A percentile compares a stretch with the other conserved stretches of the same genome.
Evolutionary conservation across 2,329 filamentous ascomycete genomes (phyloP).

Genomic region (Anthostomella pinea): DNA sequence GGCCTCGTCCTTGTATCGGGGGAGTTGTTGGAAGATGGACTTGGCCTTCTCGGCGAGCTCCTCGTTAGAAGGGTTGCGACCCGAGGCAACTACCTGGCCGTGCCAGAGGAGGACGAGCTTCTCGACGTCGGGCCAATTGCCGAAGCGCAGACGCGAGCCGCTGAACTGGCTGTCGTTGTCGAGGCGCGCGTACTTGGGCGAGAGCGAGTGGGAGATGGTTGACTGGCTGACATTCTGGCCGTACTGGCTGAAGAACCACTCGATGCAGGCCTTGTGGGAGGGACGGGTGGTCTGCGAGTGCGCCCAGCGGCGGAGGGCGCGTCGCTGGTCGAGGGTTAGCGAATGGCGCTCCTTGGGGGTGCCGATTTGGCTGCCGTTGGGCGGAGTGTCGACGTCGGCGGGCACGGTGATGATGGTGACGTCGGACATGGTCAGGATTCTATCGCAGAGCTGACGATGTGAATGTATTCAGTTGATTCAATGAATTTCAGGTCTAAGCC

Average conservation of each 20-base stretch:
- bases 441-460: too few species aligned
- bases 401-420: slow-evolving; percentile 20
- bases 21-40: slow-evolving; percentile 54
- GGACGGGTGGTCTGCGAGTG: slow-evolving; percentile 54
- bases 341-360: slow-evolving; percentile 53
- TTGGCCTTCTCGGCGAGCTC: slow-evolving; percentile 62
- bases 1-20: slow-evolving; percentile 58
- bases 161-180: slow-evolving; percentile 60
- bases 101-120: slow-evolving; percentile 76
- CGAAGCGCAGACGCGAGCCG: slow-evolving; percentile 60
- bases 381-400: slow-evolving; percentile 17
- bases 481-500: slow-evolving; percentile 31
- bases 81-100: slow-evolving; percentile 45
- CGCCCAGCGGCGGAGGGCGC: slow-evolving; percentile 58
- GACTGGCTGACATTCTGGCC: slow-evolving; percentile 61
- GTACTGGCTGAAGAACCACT: slow-evolving; percentile 59
- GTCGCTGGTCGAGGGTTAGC: slow-evolving; percentile 60
- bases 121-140: slow-evolving; percentile 68
- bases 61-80: slow-evolving; percentile 60
- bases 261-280: slow-evolving; percentile 60
- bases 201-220: slow-evolving; percentile 61
- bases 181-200: slow-evolving; percentile 59
- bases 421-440: slow-evolving; percentile 24
- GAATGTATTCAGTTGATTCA: slow-evolving; percentile 26
- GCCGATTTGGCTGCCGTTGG: slow-evolving; percentile 16